Base-by-base conservation (phyloP, 2,329 filamentous ascomycete species). In the Beauveria rudraprayagi region DNA sequence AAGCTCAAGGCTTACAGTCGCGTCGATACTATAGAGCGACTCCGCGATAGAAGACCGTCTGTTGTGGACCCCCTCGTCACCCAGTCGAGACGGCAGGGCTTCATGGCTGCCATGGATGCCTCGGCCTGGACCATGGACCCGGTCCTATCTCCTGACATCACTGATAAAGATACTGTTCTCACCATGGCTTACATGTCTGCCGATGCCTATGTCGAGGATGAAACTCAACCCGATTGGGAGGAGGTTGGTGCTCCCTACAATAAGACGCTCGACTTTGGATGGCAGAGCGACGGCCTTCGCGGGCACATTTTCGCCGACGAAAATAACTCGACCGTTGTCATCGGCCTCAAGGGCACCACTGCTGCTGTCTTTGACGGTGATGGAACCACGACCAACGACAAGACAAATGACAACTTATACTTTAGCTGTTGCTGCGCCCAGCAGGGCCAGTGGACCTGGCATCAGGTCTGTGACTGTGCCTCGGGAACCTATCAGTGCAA, bases 401-500 rank as follows among this genome's bases (percentile, higher is more conserved):
- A 99, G 77, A 80, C 92, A 69, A 99, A 97, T 72, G 94, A 99
- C 75, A 99, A 99, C 71, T 80, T 99, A 10, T 96, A 96, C 75
- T 97, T 97, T 77, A 96, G 92, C 70, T 99, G 94, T 76, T 99
- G 94, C 74, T 99, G 94, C 75, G 94, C 86, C 4, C 92, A 97
- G 75, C 92, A 95, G 68, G 92, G 92, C 0, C 91, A 92, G 65
- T 92, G 87, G 76, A 85, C 92, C 17, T 97, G 92, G 88, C 87
- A 90, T 63, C 89, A 95, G 71, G 92, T 96, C 61, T 99, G 94
- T 75, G 89, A 96, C 72, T 99, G 94, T 72, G 91, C 92, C 64
- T 90, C 89, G 1, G 84, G 86, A 11, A 91, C 92, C 1, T 97
- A 92, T 70, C 87, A 88, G 16, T 97, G 92, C 79, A 97, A 97